Conservation (phyloP, 2,329 filamentous ascomycete genomes). For the Plectosphaerella sp. region DNA sequence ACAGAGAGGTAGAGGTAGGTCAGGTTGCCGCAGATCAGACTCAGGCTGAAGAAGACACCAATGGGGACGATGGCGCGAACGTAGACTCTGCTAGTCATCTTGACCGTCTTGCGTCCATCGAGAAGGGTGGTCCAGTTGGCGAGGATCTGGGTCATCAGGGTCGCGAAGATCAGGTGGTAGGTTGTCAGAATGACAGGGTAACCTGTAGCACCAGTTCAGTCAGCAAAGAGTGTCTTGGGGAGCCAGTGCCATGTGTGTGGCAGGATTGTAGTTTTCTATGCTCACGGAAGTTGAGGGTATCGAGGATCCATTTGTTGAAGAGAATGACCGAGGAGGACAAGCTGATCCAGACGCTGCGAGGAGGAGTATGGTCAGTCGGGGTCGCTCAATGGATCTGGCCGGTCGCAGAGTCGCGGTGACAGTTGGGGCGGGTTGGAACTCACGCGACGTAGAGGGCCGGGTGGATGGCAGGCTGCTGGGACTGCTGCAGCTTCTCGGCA, state of each 20-base stretch:
- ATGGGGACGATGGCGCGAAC: constrained; percentile 91
- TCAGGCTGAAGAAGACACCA: constrained; percentile 91
- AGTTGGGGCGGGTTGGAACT: constrained; percentile 20
- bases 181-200: constrained; percentile 83
- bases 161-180: constrained; percentile 93
- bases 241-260: constrained; percentile 25
- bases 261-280: background rate
- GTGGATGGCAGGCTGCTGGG: constrained; percentile 61
- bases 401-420: background rate
- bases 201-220: constrained; percentile 41
- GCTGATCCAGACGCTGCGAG: constrained; percentile 76
- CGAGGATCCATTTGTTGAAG: constrained; percentile 98
- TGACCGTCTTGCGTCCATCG: constrained; percentile 91
- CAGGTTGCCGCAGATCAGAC: constrained; percentile 92
- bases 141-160: constrained; percentile 88
- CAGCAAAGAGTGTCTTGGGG: constrained; percentile 1
- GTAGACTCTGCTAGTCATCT: constrained; percentile 95
- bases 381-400: background rate
- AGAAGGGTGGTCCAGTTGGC: constrained; percentile 85
- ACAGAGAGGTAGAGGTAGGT: constrained; percentile 94
- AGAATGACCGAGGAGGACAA: constrained; percentile 93
- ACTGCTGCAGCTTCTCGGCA: constrained; percentile 62
- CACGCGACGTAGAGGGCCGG: constrained; percentile 81
- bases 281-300: constrained; percentile 71
- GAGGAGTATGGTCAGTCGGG: constrained; percentile 1